phyloP scores from a whole-genome alignment of 208 protist species.

The Herpetomonas samuelpessoai region DNA sequence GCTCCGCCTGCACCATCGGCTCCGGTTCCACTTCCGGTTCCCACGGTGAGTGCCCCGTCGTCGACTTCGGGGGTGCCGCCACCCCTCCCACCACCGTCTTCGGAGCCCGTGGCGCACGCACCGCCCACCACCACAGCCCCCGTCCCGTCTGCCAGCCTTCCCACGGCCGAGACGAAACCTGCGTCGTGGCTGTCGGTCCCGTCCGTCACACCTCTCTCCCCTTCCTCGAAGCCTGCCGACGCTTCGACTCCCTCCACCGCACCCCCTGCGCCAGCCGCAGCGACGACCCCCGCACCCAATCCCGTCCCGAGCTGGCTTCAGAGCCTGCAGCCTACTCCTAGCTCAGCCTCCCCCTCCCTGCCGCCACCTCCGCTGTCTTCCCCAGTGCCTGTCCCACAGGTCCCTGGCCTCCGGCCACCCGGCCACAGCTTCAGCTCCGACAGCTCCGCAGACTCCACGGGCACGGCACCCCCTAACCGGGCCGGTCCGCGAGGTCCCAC shows the following conservation, averaged over 20 bases:
- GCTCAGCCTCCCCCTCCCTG: not conserved
- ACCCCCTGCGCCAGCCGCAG: not conserved
- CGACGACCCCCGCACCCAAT: not conserved
- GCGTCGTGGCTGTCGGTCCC: not conserved
- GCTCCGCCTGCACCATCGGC: too few relatives aligned
- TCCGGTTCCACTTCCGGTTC: too few relatives aligned
- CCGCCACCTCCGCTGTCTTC: not conserved
- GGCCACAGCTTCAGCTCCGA: constrained; percentile 3
- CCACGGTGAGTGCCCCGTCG: too few relatives aligned
- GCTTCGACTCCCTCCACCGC: not conserved
- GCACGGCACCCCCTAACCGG: not conserved
- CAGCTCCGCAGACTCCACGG: not conserved
- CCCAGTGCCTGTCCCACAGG: not conserved
- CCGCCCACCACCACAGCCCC: constrained; percentile 1
- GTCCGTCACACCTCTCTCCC: not conserved
- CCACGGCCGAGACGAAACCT: not conserved
- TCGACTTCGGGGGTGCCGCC: constrained; percentile 3
- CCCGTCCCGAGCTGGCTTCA: constrained; percentile 1
- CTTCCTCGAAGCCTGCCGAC: not conserved
- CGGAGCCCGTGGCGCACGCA: not conserved
- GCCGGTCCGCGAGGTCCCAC: not conserved
- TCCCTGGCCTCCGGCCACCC: not conserved
- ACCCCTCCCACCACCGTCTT: constrained; percentile 1
- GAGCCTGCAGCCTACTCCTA: not conserved
- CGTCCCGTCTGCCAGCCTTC: not conserved